A percentile compares a stretch with the other conserved stretches of the same genome.
These are phyloP conservation scores for Quercus agrifolia DNA, from an alignment of 306 rosid genomes.

Conservation along the genomic window DNA sequence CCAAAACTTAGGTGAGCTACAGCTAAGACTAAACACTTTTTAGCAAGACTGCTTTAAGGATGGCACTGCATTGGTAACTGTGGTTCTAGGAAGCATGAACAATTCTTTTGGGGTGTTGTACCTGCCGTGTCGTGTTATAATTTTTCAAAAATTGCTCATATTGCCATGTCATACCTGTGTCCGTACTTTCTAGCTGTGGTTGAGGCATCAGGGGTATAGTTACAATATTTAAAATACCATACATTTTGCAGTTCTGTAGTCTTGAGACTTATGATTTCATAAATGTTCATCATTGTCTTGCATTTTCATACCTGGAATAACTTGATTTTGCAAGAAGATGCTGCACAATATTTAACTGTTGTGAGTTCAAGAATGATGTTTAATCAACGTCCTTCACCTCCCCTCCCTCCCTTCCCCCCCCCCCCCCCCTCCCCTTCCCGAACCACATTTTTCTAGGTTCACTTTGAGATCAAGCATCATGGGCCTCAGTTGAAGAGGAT, in stretches of 20 bases:
- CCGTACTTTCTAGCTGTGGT: not conserved
- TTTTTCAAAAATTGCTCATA: too few species aligned
- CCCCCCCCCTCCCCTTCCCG: not conserved
- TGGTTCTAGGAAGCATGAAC: too few species aligned
- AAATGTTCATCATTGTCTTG: not conserved
- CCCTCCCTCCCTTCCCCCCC: too few species aligned
- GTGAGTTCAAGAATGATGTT: conserved; percentile 16
- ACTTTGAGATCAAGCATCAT: conserved; percentile 82
- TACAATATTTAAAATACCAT: not conserved
- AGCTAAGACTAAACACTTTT: not conserved
- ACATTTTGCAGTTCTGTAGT: not conserved
- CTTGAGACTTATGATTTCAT: not conserved
- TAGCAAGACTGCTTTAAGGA: not conserved
- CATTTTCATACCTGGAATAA: not conserved
- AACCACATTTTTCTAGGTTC: conserved; percentile 43
- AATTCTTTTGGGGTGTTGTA: too few species aligned
- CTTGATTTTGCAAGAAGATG: not conserved
- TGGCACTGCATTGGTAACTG: not conserved
- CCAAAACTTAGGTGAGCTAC: not conserved
- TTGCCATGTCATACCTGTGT: too few species aligned
- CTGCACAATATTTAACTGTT: not conserved
- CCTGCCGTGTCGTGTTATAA: too few species aligned
- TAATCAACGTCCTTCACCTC: not conserved
- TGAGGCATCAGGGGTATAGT: not conserved
- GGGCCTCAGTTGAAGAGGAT: conserved; percentile 82